phyloP scores from a whole-genome alignment of 2,329 filamentous ascomycete species.

The Scopulariopsis brevicaulis region DNA sequence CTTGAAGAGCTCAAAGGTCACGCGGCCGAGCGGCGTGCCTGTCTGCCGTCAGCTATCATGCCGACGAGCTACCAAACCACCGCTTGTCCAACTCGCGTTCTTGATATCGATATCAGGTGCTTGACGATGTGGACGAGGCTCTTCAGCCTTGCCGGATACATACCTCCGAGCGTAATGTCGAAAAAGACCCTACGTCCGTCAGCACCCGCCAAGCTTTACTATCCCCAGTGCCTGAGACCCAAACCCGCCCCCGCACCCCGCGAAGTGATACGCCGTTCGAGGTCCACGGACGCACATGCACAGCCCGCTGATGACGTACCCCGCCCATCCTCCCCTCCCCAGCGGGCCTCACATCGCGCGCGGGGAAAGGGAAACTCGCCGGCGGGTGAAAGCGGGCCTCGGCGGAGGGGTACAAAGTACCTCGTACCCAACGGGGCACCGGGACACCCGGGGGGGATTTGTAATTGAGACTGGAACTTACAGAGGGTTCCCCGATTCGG shows the following conservation, averaged over 20 bases:
- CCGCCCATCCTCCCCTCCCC: background rate
- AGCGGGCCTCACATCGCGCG: background rate
- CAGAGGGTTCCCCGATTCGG: constrained; percentile 34
- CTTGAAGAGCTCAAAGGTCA: constrained; percentile 85
- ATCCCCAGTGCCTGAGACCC: background rate
- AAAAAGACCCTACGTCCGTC: constrained; percentile 49
- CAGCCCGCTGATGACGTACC: background rate
- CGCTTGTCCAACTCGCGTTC: background rate
- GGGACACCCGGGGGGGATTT: background rate
- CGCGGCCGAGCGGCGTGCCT: constrained; percentile 78
- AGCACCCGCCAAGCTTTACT: background rate
- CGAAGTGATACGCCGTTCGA: background rate
- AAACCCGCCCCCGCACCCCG: background rate
- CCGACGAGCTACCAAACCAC: background rate
- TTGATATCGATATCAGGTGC: background rate
- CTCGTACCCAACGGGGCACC: background rate
- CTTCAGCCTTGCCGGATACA: background rate
- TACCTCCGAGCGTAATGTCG: constrained; percentile 69
- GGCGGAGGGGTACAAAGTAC: background rate
- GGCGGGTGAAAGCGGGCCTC: background rate
- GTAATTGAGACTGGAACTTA: constrained; percentile 20
- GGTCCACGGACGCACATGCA: background rate
- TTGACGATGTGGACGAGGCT: background rate
- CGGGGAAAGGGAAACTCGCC: background rate
- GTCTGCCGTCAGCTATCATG: background rate